Base-by-base conservation (phyloP, 768 basidiomycete species). In the Pholiota microspora region DNA sequence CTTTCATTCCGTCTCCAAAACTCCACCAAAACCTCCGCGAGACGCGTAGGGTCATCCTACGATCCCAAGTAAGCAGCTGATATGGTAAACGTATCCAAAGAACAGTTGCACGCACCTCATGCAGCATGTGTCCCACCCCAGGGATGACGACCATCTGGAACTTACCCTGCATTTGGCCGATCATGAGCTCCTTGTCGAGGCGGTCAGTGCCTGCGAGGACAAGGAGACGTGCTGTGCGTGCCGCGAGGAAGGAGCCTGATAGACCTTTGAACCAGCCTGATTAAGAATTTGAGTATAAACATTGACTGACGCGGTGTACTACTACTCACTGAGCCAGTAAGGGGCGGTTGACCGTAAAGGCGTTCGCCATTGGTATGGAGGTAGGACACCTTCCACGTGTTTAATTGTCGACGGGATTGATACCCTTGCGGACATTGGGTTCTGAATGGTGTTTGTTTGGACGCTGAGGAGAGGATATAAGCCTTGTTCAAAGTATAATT, bases 121-220 rank as follows among this genome's bases (percentile, higher is more conserved):
- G 96, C 21, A 99, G 67, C 75, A 97, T 90, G 65, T 99, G 97
- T 0, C 97, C 96, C 0, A 92, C 92, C 29, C 86, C 84, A 7
- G 84, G 81, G 56, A 96, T 80, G 32, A 99, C 93, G 21, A 81
- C 86, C 68, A 98, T 79, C 71, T 98, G 96, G 71, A 98, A 99
- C 68, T 97, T 98, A 64, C 88, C 92, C 67, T 88, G 92, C 93
- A 96, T 95, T 66, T 95, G 93, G 0, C 89, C 97, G 47, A 98
- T 94, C 88, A 96, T 97, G 44, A 99, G 78, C 60, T 92, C 86
- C 61, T 84, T 88, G 64, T 99, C 97, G 3, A 98, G 81, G 15
- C 94, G 78, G 62, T 99, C 97, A 15, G 94, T 86, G 0, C 95
- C 96, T 0, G 97, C 97, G 13, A 99, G 76, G 7, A 98, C 82